Conservation (phyloP, 2,329 filamentous ascomycete genomes). For the Cladorrhinum sp. region DNA sequence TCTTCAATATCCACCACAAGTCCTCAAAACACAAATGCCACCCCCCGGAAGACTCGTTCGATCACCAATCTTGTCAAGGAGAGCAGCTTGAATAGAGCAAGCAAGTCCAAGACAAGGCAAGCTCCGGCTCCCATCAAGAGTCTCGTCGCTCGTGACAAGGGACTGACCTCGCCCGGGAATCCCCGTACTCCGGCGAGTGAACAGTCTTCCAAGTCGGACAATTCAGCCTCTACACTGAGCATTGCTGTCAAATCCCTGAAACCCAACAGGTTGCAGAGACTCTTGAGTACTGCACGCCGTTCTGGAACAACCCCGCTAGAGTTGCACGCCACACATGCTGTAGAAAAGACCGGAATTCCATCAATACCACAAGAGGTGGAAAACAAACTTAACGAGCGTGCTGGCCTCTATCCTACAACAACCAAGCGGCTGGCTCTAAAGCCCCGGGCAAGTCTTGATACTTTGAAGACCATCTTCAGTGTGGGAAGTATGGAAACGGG, state of each 20-base stretch:
- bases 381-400: constrained; percentile 36
- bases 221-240: constrained; percentile 33
- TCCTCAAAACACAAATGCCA: constrained; percentile 17
- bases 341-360: constrained; percentile 34
- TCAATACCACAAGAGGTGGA: constrained; percentile 37
- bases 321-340: constrained; percentile 34
- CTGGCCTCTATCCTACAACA: constrained; percentile 33
- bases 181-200: constrained; percentile 30
- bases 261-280: constrained; percentile 38
- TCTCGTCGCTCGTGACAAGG: constrained; percentile 17
- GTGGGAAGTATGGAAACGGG: constrained; percentile 44
- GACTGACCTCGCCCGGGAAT: constrained; percentile 25
- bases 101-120: constrained; percentile 20
- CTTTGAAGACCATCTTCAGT: constrained; percentile 49
- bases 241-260: constrained; percentile 37
- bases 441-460: constrained; percentile 44
- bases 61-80: constrained; percentile 1
- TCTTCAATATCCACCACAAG: constrained; percentile 5
- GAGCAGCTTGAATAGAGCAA: constrained; percentile 1
- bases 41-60: constrained; percentile 8
- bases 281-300: constrained; percentile 36
- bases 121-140: constrained; percentile 24
- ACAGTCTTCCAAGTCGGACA: constrained; percentile 29
- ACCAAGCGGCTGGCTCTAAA: constrained; percentile 38
- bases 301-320: constrained; percentile 30